Conservation (phyloP, 2,329 filamentous ascomycete species). For the Botryotinia globosa region DNA sequence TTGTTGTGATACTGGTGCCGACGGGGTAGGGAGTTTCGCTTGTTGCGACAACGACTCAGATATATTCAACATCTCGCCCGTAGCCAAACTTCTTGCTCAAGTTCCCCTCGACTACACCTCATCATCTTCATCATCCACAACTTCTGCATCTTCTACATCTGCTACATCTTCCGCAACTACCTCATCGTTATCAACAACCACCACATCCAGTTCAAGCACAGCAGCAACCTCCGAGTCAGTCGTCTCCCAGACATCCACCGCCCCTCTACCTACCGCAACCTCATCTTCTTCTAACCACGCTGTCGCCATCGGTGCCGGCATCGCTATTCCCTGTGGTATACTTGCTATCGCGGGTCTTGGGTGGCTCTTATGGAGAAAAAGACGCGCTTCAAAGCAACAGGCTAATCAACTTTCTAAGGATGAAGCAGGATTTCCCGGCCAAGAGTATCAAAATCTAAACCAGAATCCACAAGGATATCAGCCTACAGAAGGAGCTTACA, state of each 20-base stretch:
- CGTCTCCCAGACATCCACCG: neutral
- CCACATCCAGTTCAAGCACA: neutral
- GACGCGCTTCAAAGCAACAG: neutral
- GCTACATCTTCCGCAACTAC: neutral
- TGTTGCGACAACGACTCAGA: constrained; percentile 7
- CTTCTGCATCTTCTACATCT: neutral
- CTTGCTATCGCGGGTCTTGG: neutral
- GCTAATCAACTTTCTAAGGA: neutral
- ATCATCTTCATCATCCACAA: neutral
- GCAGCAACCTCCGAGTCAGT: neutral
- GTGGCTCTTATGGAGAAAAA: neutral
- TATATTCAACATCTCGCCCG: constrained; percentile 10
- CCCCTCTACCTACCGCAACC: neutral
- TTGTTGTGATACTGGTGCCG: constrained; percentile 13
- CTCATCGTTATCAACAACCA: neutral
- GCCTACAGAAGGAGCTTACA: neutral
- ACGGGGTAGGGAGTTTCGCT: constrained; percentile 16
- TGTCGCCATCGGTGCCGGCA: neutral
- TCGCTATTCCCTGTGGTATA: neutral
- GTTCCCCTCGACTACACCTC: constrained; percentile 9
- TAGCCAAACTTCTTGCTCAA: constrained; percentile 6
- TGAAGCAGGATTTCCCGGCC: neutral
- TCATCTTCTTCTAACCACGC: neutral
- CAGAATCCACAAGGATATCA: neutral
- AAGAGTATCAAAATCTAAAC: neutral